Base-by-base conservation (phyloP, 352 stramenopile genomes). In the Phytophthora kernoviae region DNA sequence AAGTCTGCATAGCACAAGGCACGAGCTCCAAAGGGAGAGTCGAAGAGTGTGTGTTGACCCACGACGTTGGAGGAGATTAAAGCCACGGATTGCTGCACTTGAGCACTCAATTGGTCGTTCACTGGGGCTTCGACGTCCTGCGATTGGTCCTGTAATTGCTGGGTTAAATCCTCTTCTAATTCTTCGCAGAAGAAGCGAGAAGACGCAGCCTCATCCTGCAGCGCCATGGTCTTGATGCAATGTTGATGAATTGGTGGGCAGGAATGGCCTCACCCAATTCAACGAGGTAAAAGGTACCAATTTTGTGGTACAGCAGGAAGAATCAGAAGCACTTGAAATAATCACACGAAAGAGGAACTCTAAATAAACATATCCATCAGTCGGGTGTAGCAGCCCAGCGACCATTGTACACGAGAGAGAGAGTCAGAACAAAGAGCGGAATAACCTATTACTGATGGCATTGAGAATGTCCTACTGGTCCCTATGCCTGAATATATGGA, bases 1-100 rank as follows among this genome's bases (percentile, higher is more conserved):
- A 96, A 98, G 80, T 99, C 96, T 6, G 88, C 94, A 67, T 99
- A 99, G 36, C 97, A 81, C 21, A 98, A 58, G 2, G 86, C 89
- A 15, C 73, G 76, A 12, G 55, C 15, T 18, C 89, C 88, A 59
- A 88, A 97, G 9, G 90, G 89, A 10, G 77, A 72, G 24, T 81
- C 73, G 47, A 91, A 87, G 8, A 84, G 63, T 50, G 60, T 67
- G 18, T 58, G 65, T 17, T 62, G 59, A 36, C 81, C 81, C 17
- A 90, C 68, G 36, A 91, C 55, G 47, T 83, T 82, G 22, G 56
- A 27, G 14, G 61, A n/a, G 22, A 90, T 72, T 50, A 76, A 66
- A 14, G 51, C 24, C 24, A 86, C 62, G 17, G 78, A 27, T 5
- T 67, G 14, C n/a, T 74, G 54, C 44, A 54, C 57, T 17, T 53